Evolutionary conservation across 768 basidiomycete genomes (phyloP), one percentile per base, ranked within the genome.

Genomic region (Nidularia pulvinata): DNA sequence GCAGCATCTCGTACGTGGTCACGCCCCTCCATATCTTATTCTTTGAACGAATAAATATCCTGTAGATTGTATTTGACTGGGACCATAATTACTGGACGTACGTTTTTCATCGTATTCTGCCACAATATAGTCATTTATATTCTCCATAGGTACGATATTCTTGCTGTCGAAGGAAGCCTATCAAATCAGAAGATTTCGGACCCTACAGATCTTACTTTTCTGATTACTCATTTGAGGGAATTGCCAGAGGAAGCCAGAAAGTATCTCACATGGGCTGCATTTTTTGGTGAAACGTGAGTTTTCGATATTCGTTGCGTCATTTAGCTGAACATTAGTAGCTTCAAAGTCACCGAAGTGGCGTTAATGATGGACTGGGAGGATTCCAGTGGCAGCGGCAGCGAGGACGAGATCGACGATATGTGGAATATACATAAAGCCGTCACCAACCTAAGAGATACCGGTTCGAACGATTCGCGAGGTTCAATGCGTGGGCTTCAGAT

Each of bases 291-390:
- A 59, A 85, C 83, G 85, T 87, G 58, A 54, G 80, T 75, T 25
- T 5, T 19, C 19, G 19, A 19, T 19, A 19, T 19, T 19, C 19
- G 19, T 19, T 19, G 19, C 19, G 19, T 19, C 19, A 19, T 19
- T 19, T 19, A 19, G 19, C 19, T 19, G 19, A 19, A 19, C 19
- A 19, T 19, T 19, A 19, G 7, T 58, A 89, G 86, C 1, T 89
- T 89, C 69, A 88, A 86, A 67, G 81, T 87, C 3, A 85, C 84
- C 0, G 89, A 91, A 62, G 83, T 89, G 33, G 82, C 85, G 4
- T 69, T 83, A 39, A 83, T 89, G 75, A 83, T 89, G 76, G 87
- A 91, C 60, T 84, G 83, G 77, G 86, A 89, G 65, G 82, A 85
- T 55, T 78, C 80, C 6, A 81, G 72, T 53, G 76, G 72, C 2